Conservation (phyloP, 192 early-diverging fungal species). For the Glomus cerebriforme region DNA sequence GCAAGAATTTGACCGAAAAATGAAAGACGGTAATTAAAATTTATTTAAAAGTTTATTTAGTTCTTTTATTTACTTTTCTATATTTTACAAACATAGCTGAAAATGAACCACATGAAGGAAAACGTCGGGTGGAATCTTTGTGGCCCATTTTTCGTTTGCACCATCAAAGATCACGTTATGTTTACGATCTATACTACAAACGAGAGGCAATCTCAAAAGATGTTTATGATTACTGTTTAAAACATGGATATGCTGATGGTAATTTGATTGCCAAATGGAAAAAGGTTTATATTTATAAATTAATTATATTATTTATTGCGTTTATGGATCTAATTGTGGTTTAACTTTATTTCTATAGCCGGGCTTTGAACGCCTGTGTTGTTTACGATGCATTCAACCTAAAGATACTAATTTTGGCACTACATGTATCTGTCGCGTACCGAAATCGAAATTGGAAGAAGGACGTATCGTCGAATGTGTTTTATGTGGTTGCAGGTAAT, state of each 20-base stretch:
- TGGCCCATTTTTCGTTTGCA: constrained; percentile 97
- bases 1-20: constrained; percentile 85
- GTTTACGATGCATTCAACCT: constrained; percentile 94
- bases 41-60: constrained; percentile 18
- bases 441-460: constrained; percentile 85
- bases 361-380: constrained; percentile 98
- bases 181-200: constrained; percentile 96
- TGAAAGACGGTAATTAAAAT: constrained; percentile 96
- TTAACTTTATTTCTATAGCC: constrained; percentile 47
- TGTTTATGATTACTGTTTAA: constrained; percentile 92
- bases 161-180: constrained; percentile 96
- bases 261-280: constrained; percentile 98
- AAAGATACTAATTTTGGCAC: constrained; percentile 98
- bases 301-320: not conserved
- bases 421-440: constrained; percentile 96
- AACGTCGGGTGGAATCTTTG: constrained; percentile 86
- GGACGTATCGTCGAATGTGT: constrained; percentile 91
- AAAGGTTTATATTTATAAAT: constrained; percentile 60
- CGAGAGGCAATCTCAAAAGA: constrained; percentile 90
- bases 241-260: constrained; percentile 88
- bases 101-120: constrained; percentile 91
- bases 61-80: constrained; percentile 10
- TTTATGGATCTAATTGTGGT: not conserved
- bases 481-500: constrained; percentile 83
- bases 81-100: constrained; percentile 66